Conservation (phyloP, 1,284 basidiomycete genomes). For the Ceratobasidium theobromae region DNA sequence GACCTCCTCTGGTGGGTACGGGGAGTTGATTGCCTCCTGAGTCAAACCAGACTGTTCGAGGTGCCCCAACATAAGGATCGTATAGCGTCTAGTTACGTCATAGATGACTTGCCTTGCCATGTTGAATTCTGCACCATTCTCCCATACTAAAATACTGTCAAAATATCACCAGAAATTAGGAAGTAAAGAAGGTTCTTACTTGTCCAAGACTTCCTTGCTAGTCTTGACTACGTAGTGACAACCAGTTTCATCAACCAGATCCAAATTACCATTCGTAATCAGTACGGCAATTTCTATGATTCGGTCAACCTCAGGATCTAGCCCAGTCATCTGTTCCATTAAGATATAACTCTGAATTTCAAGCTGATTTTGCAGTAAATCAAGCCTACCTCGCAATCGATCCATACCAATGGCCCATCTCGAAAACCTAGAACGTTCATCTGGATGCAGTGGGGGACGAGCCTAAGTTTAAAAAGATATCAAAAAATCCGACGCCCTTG, state of each 20-base stretch:
- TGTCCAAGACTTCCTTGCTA: constrained; percentile 62
- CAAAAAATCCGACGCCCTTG: no score
- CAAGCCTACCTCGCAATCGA: constrained; percentile 67
- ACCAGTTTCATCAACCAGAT: constrained; percentile 67
- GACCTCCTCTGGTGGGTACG: constrained; percentile 57
- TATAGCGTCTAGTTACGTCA: background rate
- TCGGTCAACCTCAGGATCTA: constrained; percentile 63
- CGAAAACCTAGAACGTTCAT: constrained; percentile 41
- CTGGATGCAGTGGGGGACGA: no score
- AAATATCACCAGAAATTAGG: no score
- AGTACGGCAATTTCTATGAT: constrained; percentile 75
- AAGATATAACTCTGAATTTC: background rate
- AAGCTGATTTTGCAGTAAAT: background rate
- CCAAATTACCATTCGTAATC: constrained; percentile 77
- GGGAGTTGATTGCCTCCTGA: constrained; percentile 63
- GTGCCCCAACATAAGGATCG: background rate
- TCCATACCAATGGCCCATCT: constrained; percentile 81
- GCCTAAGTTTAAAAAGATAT: no score
- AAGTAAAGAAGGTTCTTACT: no score
- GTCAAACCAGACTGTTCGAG: constrained; percentile 68
- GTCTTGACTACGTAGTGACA: constrained; percentile 70
- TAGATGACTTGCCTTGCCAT: constrained; percentile 55
- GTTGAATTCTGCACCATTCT: constrained; percentile 73
- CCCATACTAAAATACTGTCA: constrained; percentile 57
- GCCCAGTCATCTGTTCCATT: constrained; percentile 62